Percentiles rank a stretch among this genome's conserved stretches.
Evolutionary conservation across 805 yeast genomes (phyloP).

Genomic region (Barnettozyma populi): DNA sequence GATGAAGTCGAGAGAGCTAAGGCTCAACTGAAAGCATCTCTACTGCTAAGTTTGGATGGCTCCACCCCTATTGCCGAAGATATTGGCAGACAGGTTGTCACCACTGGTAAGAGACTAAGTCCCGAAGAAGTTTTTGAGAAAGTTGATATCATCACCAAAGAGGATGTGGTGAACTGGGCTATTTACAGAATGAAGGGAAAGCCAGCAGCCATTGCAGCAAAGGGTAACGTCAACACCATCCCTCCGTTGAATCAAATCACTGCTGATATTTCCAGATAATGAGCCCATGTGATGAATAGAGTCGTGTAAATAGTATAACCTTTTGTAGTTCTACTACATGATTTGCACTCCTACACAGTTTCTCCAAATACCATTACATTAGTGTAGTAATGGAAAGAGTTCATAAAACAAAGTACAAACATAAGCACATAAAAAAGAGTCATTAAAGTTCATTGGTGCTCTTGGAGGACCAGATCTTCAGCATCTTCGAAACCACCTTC

Average conservation of each 20-base stretch:
- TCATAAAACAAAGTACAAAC: conserved; percentile 2
- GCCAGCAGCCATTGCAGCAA: conserved; percentile 86
- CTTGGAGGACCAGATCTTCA: conserved; percentile 27
- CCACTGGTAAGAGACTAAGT: conserved; percentile 66
- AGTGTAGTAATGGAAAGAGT: not conserved
- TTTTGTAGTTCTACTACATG: not conserved
- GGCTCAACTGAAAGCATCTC: conserved; percentile 89
- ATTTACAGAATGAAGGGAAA: conserved; percentile 69
- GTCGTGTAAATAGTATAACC: not conserved
- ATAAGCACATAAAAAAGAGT: conserved; percentile 1
- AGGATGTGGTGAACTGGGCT: conserved; percentile 86
- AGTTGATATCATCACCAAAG: conserved; percentile 70
- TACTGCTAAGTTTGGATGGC: conserved; percentile 85
- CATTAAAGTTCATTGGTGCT: conserved; percentile 10
- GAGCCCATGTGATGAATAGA: not conserved
- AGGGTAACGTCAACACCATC: conserved; percentile 72
- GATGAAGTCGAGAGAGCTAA: conserved; percentile 93
- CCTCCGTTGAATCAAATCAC: conserved; percentile 64
- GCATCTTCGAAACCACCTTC: conserved; percentile 28
- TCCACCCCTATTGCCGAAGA: conserved; percentile 96
- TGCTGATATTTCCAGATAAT: conserved; percentile 24
- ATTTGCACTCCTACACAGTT: too few relatives aligned
- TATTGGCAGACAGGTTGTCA: conserved; percentile 93
- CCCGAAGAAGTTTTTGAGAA: conserved; percentile 47
- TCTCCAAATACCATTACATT: too few relatives aligned